Conservation (phyloP, 1,284 basidiomycete species). For the Athelia sp. region DNA sequence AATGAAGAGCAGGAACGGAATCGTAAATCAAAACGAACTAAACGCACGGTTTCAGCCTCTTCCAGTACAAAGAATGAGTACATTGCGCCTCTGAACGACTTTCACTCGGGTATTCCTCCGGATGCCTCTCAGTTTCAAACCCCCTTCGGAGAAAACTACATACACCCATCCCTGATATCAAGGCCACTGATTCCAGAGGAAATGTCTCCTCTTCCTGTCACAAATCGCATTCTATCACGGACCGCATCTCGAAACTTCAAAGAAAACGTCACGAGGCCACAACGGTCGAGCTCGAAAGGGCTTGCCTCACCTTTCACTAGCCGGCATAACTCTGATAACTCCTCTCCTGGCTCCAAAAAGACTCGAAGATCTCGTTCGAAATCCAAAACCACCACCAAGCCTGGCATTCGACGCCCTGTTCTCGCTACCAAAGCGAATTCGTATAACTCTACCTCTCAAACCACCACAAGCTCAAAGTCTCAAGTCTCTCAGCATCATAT, state of each 20-base stretch:
- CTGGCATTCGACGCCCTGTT: not conserved
- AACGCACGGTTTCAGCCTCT: not conserved
- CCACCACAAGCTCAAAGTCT: too few species aligned
- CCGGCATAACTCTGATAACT: not conserved
- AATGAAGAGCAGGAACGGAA: not conserved
- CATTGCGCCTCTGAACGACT: not conserved
- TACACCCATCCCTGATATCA: not conserved
- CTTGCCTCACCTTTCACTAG: not conserved
- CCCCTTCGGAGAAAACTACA: not conserved
- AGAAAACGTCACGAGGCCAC: not conserved
- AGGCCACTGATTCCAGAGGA: not conserved
- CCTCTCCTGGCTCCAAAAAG: not conserved
- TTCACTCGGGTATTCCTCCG: not conserved
- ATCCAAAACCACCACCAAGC: too few species aligned
- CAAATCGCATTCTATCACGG: not conserved
- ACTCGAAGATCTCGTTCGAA: too few species aligned
- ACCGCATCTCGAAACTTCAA: not conserved
- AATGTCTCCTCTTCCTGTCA: not conserved
- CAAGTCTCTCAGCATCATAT: not conserved
- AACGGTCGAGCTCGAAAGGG: not conserved
- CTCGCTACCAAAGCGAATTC: not conserved
- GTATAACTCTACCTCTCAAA: not conserved
- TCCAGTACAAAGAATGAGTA: not conserved
- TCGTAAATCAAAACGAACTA: not conserved
- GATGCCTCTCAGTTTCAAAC: constrained; percentile 1